These are phyloP conservation scores for Sideroxylon spinosum DNA, from an alignment of 179 eudicot species.

Conservation along the genomic window DNA sequence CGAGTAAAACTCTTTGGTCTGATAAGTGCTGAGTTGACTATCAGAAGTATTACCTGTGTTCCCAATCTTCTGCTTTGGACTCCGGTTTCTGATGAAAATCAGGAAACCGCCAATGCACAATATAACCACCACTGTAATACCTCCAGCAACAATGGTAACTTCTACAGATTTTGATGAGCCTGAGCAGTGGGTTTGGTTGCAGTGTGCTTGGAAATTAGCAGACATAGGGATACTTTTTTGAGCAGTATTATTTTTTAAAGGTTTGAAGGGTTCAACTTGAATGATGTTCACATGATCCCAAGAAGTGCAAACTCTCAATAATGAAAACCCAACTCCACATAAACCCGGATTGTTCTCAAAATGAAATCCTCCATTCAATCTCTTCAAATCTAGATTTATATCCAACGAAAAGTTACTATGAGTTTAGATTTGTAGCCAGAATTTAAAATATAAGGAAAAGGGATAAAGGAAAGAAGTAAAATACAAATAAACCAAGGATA, in stretches of 20 bases:
- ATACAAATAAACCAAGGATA: background rate
- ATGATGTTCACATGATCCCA: constrained; percentile 34
- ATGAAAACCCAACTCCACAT: constrained; percentile 60
- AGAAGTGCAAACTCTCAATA: constrained; percentile 53
- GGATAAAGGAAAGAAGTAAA: background rate
- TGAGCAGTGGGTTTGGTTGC: constrained; percentile 41
- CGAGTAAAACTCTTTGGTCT: constrained; percentile 29
- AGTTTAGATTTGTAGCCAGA: background rate
- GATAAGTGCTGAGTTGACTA: constrained; percentile 41
- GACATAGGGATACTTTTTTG: constrained; percentile 38
- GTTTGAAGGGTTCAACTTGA: constrained; percentile 40
- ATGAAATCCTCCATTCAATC: constrained; percentile 44
- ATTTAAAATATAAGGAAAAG: background rate
- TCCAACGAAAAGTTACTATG: background rate
- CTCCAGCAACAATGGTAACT: constrained; percentile 43
- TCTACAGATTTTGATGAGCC: constrained; percentile 34
- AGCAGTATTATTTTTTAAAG: constrained; percentile 23
- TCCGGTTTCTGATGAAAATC: constrained; percentile 40
- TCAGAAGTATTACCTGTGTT: constrained; percentile 39
- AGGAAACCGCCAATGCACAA: constrained; percentile 39
- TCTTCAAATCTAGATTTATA: constrained; percentile 49
- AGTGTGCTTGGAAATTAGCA: constrained; percentile 33
- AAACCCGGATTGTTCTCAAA: constrained; percentile 56
- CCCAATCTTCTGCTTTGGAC: constrained; percentile 65
- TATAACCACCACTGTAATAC: constrained; percentile 28